phyloP scores from a whole-genome alignment of 2,329 filamentous ascomycete species.

The Arthrobotrys conoides region DNA sequence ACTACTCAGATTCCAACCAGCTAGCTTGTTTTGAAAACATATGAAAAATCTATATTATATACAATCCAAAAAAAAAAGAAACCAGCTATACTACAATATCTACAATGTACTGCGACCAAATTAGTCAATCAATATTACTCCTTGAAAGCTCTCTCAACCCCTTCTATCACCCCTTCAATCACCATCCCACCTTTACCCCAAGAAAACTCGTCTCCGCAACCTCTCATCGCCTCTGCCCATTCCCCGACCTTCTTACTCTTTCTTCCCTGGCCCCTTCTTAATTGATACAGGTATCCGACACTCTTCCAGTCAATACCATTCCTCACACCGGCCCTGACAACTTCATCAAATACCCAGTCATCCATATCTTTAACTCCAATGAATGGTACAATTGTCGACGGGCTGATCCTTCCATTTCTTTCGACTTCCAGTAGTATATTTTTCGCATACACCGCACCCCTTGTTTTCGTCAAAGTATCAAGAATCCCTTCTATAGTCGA shows the following conservation, averaged over 20 bases:
- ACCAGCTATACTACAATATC: slow-evolving; percentile 28
- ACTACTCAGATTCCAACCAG: too few relatives aligned
- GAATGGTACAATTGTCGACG: slow-evolving; percentile 37
- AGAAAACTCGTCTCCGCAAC: slow-evolving; percentile 43
- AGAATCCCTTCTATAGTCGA: slow-evolving; percentile 31
- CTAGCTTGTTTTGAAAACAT: background rate
- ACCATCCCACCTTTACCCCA: slow-evolving; percentile 30
- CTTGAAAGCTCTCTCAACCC: slow-evolving; percentile 40
- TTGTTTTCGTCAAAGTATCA: slow-evolving; percentile 20
- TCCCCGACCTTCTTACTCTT: slow-evolving; percentile 3
- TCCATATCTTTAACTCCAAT: background rate
- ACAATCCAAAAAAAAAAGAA: slow-evolving; percentile 27
- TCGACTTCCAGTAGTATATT: slow-evolving; percentile 16
- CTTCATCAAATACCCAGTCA: background rate
- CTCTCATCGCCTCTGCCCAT: slow-evolving; percentile 44
- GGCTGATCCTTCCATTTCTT: slow-evolving; percentile 12
- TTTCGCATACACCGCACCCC: background rate
- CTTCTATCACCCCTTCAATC: slow-evolving; percentile 30
- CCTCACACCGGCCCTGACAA: slow-evolving; percentile 21
- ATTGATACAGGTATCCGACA: slow-evolving; percentile 21
- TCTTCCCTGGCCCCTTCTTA: background rate
- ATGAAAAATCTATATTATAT: slow-evolving; percentile 2
- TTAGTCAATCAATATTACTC: slow-evolving; percentile 7
- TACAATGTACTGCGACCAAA: background rate
- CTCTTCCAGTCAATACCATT: slow-evolving; percentile 36